Evolutionary conservation across 108 stramenopile species (phyloP), one percentile per base, ranked within the genome.

Genomic region (Craspedostauros australis): DNA sequence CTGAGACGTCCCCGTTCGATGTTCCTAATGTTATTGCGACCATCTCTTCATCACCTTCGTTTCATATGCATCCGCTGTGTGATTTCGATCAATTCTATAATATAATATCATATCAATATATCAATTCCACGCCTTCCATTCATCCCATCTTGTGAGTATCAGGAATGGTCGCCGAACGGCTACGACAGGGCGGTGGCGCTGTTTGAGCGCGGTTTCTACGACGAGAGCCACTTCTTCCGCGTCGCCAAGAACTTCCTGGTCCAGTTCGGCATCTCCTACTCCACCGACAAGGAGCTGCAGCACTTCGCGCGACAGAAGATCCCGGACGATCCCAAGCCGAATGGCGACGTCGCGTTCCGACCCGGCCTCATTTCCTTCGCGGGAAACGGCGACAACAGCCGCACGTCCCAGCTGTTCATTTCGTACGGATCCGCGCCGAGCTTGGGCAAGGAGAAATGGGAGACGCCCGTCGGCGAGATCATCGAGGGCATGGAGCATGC

Each of bases 221-320:
- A 93, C 42, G 50, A 71, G 5, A 64, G 65, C 15, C 86, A 91
- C 46, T 85, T 96, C 55, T 96, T 84, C 42, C 57, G 66, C 5
- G 66, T 58, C 8, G 51, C 40, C 21, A 24, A 8, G 14, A 77
- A 86, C 12, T 96, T 91, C 41, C 54, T 93, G 34, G 88, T 91
- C 3, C 95, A 96, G 55, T 96, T 96, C 58, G 95, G 95, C 0
- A 90, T 96, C 41, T 55, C 62, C 12, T 89, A 88, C 64, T 69
- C 70, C 12, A 36, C 50, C 16, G 71, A 82, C 39, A 19, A 43
- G 18, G 65, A 68, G 29, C 42, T 91, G 41, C 73, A 70, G 58
- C 14, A 51, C 11, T 54, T 71, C 34, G 64, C 57, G 5, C 37
- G 44, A 26, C 41, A 24, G 5, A 36, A 53, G 1, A 82, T 77